Evolutionary conservation across 2,329 filamentous ascomycete species (phyloP), one percentile per base, ranked within the genome.

Genomic region (Claviceps sorghi): DNA sequence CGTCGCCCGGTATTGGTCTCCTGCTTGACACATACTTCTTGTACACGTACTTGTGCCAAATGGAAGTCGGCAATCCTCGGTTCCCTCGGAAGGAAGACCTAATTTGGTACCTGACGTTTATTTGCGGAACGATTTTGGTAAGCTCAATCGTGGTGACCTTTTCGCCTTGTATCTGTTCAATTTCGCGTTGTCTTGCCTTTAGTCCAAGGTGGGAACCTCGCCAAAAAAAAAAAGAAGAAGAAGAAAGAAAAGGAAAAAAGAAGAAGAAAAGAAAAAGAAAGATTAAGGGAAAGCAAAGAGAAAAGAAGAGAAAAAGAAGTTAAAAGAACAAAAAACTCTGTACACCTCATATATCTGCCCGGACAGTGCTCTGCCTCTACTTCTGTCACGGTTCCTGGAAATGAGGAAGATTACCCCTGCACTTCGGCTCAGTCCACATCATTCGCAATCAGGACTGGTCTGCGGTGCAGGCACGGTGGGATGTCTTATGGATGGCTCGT

Each of bases 301-400:
- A 26, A 32, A 5, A 34, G 38, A 29, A 47, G 36, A 30, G 11
- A 53, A 26, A 5, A 26, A 26, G 5, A 26, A 26, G 26, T 3
- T n/a, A 26, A 26, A 26, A 26, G 26, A 26, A 26, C 3, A 26
- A 5, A 26, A 26, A 26, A 26, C 5, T 26, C 26, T 57, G 54
- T 32, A 66, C 71, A 52, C 69, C 76, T 78, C 76, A 73, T 73
- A 75, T 82, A 86, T 86, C 84, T 88, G 84, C 84, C 83, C 84
- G 84, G 78, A 80, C 83, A 86, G 83, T 75, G 74, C 64, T 63
- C 57, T 68, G 70, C 77, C 70, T 67, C 68, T 63, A 77, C 83
- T 80, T 74, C 83, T 86, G 83, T 83, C 77, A 74, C 83, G 84
- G 83, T 88, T 88, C 84, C 84, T 88, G 83, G 73, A 86, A 82